Evolutionary conservation across 345 rosid species (phyloP).

Genomic region (Aquilaria yunnanensis): DNA sequence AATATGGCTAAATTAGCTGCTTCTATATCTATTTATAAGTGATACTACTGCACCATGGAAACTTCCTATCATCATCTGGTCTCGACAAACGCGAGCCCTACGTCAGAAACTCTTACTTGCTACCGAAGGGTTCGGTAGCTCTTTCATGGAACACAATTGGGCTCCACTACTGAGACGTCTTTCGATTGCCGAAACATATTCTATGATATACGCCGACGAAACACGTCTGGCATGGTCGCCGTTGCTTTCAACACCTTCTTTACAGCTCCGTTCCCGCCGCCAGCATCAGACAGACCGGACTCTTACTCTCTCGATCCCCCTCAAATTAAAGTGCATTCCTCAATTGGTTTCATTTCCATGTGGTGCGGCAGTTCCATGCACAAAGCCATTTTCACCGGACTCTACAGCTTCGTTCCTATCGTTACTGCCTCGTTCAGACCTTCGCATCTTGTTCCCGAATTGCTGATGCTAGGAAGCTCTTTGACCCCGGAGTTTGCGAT

Average conservation of each 20-base stretch:
- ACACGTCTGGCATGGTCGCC: too few species aligned
- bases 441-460: constrained; percentile 26
- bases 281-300: constrained; percentile 42
- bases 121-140: too few species aligned
- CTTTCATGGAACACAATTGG: too few species aligned
- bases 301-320: constrained; percentile 50
- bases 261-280: constrained; percentile 39
- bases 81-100: too few species aligned
- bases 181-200: too few species aligned
- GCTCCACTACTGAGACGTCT: too few species aligned
- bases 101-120: too few species aligned
- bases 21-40: too few species aligned
- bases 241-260: constrained; percentile 9
- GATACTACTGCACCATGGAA: too few species aligned
- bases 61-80: too few species aligned
- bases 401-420: constrained; percentile 32
- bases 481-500: constrained; percentile 26
- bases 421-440: constrained; percentile 49
- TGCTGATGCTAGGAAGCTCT: constrained; percentile 49
- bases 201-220: too few species aligned
- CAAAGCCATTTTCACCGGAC: constrained; percentile 42
- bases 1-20: too few species aligned
- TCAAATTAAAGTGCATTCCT: constrained; percentile 42
- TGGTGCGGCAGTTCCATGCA: constrained; percentile 53
- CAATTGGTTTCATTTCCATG: constrained; percentile 23